phyloP scores from a whole-genome alignment of 73 alveolate genomes.

The Tetrahymena malaccensis region DNA sequence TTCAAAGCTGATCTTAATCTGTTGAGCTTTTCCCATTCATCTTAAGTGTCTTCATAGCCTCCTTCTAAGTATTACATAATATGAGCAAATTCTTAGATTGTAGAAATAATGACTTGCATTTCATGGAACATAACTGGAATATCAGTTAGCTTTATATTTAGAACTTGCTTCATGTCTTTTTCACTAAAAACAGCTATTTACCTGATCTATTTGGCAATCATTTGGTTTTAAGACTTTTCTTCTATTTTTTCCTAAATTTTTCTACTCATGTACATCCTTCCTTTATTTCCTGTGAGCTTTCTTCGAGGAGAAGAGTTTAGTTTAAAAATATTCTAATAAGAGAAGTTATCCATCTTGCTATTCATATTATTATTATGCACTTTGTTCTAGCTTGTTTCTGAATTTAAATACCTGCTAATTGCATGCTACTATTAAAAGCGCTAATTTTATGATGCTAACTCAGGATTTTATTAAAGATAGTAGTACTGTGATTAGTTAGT shows the following conservation, averaged over 20 bases:
- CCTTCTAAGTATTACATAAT: neutral
- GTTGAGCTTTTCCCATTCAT: neutral
- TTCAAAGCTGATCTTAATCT: neutral
- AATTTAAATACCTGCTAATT: neutral
- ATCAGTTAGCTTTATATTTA: neutral
- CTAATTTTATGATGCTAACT: neutral
- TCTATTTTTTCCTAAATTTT: neutral
- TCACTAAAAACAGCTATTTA: neutral
- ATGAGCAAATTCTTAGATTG: neutral
- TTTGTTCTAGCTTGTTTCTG: neutral
- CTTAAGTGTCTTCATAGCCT: neutral
- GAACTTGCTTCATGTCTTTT: neutral
- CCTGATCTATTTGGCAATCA: neutral
- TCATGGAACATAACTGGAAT: neutral
- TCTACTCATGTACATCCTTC: neutral
- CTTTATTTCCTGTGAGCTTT: neutral
- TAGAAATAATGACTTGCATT: neutral
- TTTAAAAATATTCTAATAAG: neutral
- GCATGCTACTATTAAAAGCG: neutral
- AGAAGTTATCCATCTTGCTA: neutral
- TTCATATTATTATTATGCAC: neutral
- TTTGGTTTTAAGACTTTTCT: neutral
- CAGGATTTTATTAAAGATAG: neutral
- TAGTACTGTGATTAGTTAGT: neutral
- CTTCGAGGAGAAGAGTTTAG: neutral